Base-by-base conservation (phyloP, 257 asterid species). In the Phtheirospermum japonicum region DNA sequence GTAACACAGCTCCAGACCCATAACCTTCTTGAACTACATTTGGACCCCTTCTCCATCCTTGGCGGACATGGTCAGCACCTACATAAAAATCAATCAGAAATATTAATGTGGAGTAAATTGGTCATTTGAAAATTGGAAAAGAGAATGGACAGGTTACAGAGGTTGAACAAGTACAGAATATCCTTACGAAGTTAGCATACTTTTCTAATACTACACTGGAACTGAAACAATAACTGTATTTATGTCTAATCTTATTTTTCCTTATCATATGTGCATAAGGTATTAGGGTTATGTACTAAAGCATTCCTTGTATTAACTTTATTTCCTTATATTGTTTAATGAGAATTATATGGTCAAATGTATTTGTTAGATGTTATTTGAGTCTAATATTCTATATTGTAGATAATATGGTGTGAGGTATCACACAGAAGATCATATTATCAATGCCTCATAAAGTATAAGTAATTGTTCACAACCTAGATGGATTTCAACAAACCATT, bases 1-100 rank as follows among this genome's bases (percentile, higher is more conserved):
- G 95, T 75, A 93, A 79, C 71, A 89, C 84, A 62, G 85, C 80
- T 66, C 94, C 89, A 67, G 96, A 80, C 45, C 99, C 99, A 81
- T 89, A 93, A 76, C 99, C 99, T 81, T 93, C 99, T 76, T 93
- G 94, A 64, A 76, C 81, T n/a, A 71, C 95, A 83, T 84, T 89
- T 13, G 95, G 57, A 64, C 94, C 91, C 80, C 78, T 83, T 80
- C 82, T 83, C 97, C 99, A 80, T 70, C 97, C 96, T 86, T 85
- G 94, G 68, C 95, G 89, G 79, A 77, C 77, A 61, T 74, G 77
- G 51, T 86, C 95, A 77, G 79, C 76, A 48, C 90, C 97, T 86
- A 82, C 50, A 60, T 43, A 58, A 60, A 72, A 49, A 57, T 42
- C 13, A 32, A 30, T 45, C 63, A n/a, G 68, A 30, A 48, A 57